Percentiles rank a stretch among this genome's conserved stretches.
These are phyloP conservation scores for Tolypocladium capitatum DNA, from an alignment of 2,329 filamentous ascomycete species.

Conservation along the genomic window DNA sequence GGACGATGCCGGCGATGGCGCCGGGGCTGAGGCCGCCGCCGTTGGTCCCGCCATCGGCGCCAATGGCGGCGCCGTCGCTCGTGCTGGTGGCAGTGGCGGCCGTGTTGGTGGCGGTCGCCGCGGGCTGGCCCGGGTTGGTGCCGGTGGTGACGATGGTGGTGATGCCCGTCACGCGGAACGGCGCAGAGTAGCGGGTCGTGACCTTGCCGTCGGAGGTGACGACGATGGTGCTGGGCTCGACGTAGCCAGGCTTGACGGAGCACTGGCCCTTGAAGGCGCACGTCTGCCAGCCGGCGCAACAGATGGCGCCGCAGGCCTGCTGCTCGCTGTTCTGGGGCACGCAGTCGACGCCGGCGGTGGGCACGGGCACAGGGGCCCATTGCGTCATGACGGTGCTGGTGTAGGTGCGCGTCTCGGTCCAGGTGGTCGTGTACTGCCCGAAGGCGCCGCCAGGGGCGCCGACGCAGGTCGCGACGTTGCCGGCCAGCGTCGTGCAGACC, in stretches of 20 bases:
- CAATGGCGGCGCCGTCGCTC: conserved; percentile 30
- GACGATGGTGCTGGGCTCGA: conserved; percentile 26
- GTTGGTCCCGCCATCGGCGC: conserved; percentile 21
- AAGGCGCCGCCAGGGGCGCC: conserved; percentile 19
- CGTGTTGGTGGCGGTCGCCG: conserved; percentile 37
- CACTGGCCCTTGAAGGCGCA: conserved; percentile 50
- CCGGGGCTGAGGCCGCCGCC: conserved; percentile 47
- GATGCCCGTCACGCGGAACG: conserved; percentile 39
- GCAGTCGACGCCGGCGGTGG: conserved; percentile 33
- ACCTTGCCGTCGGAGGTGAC: conserved; percentile 32
- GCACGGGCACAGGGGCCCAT: conserved; percentile 30
- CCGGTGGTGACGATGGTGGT: conserved; percentile 41
- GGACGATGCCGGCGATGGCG: conserved; percentile 70
- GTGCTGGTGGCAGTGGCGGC: conserved; percentile 31
- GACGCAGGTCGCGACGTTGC: conserved; percentile 36
- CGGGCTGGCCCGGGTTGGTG: conserved; percentile 31
- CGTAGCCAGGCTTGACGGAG: conserved; percentile 35
- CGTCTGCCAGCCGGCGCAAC: conserved; percentile 57
- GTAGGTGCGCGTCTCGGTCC: conserved; percentile 46
- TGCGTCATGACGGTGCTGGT: conserved; percentile 45
- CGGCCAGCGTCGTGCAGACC: conserved; percentile 35
- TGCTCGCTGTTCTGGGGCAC: conserved; percentile 37
- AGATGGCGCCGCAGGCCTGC: conserved; percentile 52
- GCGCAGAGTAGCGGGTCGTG: conserved; percentile 41
- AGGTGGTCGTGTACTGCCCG: conserved; percentile 39